A percentile compares a stretch with the other conserved stretches of the same genome.
phyloP scores from a whole-genome alignment of 2,329 filamentous ascomycete species.

The Pezicula rhizophila region DNA sequence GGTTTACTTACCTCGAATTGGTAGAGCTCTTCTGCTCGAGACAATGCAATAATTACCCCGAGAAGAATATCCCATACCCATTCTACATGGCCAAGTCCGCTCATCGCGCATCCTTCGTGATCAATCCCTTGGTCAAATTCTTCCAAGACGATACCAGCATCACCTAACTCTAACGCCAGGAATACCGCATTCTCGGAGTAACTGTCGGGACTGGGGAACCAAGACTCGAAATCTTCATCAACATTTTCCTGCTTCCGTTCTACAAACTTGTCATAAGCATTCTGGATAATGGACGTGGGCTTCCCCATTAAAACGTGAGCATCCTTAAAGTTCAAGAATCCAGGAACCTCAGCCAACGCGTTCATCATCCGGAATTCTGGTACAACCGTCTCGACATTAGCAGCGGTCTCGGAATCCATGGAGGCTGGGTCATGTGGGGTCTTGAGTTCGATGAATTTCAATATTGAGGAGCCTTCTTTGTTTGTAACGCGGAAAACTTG shows the following conservation, averaged over 20 bases:
- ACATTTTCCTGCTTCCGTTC: slow-evolving; percentile 30
- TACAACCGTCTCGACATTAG: slow-evolving; percentile 39
- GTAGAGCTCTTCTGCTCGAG: slow-evolving; percentile 50
- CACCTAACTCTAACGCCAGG: slow-evolving; percentile 56
- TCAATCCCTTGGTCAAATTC: slow-evolving; percentile 36
- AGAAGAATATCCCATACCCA: slow-evolving; percentile 61
- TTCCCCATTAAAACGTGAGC: slow-evolving; percentile 53
- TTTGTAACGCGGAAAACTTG: slow-evolving; percentile 61
- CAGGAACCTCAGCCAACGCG: slow-evolving; percentile 56
- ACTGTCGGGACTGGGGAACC: slow-evolving; percentile 55
- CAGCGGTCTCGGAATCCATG: slow-evolving; percentile 12
- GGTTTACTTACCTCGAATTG: slow-evolving; percentile 49
- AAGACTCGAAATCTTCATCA: slow-evolving; percentile 40
- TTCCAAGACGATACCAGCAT: slow-evolving; percentile 55
- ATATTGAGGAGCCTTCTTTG: slow-evolving; percentile 53
- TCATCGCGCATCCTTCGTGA: neutral
- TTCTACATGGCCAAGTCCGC: slow-evolving; percentile 34
- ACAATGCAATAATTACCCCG: slow-evolving; percentile 52
- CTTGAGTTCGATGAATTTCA: slow-evolving; percentile 56
- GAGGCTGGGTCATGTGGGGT: slow-evolving; percentile 38
- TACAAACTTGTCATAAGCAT: slow-evolving; percentile 51
- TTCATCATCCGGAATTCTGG: slow-evolving; percentile 60
- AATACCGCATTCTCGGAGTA: slow-evolving; percentile 54
- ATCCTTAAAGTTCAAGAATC: slow-evolving; percentile 62
- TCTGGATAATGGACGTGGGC: slow-evolving; percentile 45